Evolutionary conservation across 768 basidiomycete species (phyloP), one percentile per base, ranked within the genome.

Genomic region (Amanita fuliginea): DNA sequence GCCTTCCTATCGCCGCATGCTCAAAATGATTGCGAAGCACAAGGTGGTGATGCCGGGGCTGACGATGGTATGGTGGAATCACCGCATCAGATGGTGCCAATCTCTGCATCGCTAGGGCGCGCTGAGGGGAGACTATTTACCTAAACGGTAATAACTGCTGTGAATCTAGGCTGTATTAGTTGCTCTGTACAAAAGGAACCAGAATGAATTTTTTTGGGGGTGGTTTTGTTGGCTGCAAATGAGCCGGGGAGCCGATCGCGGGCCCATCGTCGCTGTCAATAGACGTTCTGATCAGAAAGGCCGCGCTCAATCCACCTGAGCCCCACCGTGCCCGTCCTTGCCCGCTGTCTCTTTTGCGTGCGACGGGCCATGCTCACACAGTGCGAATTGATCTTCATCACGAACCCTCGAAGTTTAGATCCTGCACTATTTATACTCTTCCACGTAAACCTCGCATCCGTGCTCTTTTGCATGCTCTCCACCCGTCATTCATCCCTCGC

Each of bases 1-100:
- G 75, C 76, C 3, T 81, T 83, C 61, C 65, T 81, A 41, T 58
- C 66, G 48, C n/a, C 66, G 34, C 57, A 65, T 30, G 56, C 54
- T 52, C 51, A 57, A 16, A 62, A 58, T 44, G 69, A 67, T 52
- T 52, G 65, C 13, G 72, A 72, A 55, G 55, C 42, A 19, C 41
- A 41, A 3, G 30, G 26, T 32, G 47, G 26, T 48, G 47, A 46
- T 46, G 33, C 16, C 18, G 49, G 39, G 14, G 32, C 11, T 36
- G 42, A 49, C 19, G 21, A 9, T 4, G 43, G 62, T 46, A 80
- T 80, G 78, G 62, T 68, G 42, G 76, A 80, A 57, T 67, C 69
- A 3, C 70, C 73, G 47, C 59, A 64, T 42, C 60, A 60, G 51
- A 58, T 62, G 43, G 61, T 63, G 45, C 57, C 61, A 30, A 56